phyloP scores from a whole-genome alignment of 2,329 filamentous ascomycete species.

The Zasmidium cellare region DNA sequence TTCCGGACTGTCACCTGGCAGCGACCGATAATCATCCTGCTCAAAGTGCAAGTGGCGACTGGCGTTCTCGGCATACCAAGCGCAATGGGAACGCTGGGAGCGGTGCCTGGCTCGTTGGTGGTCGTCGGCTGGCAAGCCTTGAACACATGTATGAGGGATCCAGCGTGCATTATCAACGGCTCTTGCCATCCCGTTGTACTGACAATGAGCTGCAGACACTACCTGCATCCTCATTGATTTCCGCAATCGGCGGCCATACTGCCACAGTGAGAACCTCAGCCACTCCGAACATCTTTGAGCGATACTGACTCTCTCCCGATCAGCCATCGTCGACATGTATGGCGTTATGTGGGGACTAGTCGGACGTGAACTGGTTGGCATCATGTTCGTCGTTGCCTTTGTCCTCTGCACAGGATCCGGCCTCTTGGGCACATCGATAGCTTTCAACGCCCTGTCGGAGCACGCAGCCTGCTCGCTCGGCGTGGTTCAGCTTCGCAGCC shows the following conservation, averaged over 20 bases:
- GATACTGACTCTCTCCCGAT: too few relatives aligned
- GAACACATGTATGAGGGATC: conserved; percentile 38
- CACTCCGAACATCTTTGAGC: conserved; percentile 13
- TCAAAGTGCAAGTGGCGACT: conserved; percentile 45
- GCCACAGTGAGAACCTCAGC: conserved; percentile 39
- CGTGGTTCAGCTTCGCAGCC: conserved; percentile 38
- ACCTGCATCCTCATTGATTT: conserved; percentile 52
- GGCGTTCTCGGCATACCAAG: conserved; percentile 15
- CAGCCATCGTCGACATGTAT: conserved; percentile 54
- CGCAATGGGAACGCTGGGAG: conserved; percentile 20
- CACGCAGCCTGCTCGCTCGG: conserved; percentile 60
- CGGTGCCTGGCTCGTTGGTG: conserved; percentile 46
- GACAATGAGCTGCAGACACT: conserved; percentile 31
- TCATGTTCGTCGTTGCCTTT: conserved; percentile 58
- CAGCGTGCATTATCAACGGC: too few relatives aligned
- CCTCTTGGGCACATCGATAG: conserved; percentile 59
- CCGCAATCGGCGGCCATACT: conserved; percentile 49
- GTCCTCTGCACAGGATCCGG: conserved; percentile 46
- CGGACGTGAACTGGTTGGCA: conserved; percentile 54
- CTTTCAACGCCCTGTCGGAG: conserved; percentile 58
- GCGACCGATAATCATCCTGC: conserved; percentile 51
- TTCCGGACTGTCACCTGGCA: conserved; percentile 55
- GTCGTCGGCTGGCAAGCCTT: conserved; percentile 48
- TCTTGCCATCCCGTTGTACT: too few relatives aligned
- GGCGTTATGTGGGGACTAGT: conserved; percentile 53